Evolutionary conservation across 257 asterid genomes (phyloP).

Genomic region (Anisodus acutangulus): DNA sequence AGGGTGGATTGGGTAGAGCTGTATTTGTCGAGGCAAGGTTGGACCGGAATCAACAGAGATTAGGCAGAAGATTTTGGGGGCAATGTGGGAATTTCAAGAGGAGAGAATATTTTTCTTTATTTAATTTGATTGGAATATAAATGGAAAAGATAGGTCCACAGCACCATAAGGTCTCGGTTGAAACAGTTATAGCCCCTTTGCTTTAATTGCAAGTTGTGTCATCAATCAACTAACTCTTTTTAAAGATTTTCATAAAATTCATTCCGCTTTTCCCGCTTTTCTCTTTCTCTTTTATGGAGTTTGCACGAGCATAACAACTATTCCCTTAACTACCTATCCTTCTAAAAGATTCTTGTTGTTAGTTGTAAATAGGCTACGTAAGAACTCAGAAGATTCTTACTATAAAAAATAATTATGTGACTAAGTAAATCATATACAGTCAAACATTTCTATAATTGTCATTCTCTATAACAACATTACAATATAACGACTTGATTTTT

Average conservation of each 20-base stretch:
- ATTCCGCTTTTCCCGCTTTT: neutral
- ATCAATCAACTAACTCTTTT: conserved; percentile 17
- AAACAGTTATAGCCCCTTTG: conserved; percentile 57
- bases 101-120: neutral
- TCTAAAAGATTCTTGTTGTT: neutral
- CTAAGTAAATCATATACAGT: too few species aligned
- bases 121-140: neutral
- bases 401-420: too few species aligned
- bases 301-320: neutral
- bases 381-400: too few species aligned
- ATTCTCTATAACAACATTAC: too few species aligned
- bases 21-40: too few species aligned
- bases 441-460: too few species aligned
- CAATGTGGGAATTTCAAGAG: neutral
- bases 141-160: conserved; percentile 37
- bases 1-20: too few species aligned
- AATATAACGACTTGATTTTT: too few species aligned
- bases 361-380: too few species aligned
- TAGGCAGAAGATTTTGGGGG: neutral
- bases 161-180: conserved; percentile 36
- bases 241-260: neutral
- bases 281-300: neutral
- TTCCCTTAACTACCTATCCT: neutral
- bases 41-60: too few species aligned
- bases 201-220: conserved; percentile 67